These are phyloP conservation scores for Pseudogymnoascus sp. DNA, from an alignment of 2,329 filamentous ascomycete genomes.

Conservation along the genomic window DNA sequence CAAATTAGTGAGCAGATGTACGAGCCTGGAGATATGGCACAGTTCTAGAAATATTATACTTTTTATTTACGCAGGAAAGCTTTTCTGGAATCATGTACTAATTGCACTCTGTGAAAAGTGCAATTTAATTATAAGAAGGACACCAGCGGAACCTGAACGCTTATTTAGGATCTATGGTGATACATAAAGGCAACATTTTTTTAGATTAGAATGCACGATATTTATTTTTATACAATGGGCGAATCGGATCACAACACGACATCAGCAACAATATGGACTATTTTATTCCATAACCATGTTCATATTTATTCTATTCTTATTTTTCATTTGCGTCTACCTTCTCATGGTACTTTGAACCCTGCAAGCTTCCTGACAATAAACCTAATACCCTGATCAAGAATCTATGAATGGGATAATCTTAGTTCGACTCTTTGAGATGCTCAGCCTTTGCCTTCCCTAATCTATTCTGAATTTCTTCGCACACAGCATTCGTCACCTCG, in stretches of 20 bases:
- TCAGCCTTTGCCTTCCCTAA: not conserved
- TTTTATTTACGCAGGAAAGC: not conserved
- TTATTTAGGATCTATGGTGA: not conserved
- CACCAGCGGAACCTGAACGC: not conserved
- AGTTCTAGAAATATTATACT: not conserved
- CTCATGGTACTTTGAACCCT: not conserved
- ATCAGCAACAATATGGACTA: not conserved
- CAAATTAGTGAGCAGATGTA: slow-evolving; percentile 14
- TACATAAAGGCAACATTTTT: not conserved
- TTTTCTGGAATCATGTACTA: not conserved
- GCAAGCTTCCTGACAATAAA: not conserved
- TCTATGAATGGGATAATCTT: not conserved
- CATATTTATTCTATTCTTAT: not conserved
- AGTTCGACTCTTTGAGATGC: not conserved
- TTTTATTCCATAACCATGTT: not conserved
- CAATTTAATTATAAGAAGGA: not conserved
- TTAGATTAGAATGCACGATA: not conserved
- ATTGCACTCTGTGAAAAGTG: not conserved
- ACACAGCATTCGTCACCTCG: slow-evolving; percentile 23
- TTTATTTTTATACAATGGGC: not conserved
- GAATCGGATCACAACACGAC: not conserved
- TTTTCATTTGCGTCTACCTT: not conserved
- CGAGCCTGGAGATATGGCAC: not conserved
- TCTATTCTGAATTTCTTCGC: slow-evolving; percentile 20
- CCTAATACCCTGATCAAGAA: not conserved